Evolutionary conservation across 345 rosid genomes (phyloP).

Genomic region (Bruguiera gymnorhiza): DNA sequence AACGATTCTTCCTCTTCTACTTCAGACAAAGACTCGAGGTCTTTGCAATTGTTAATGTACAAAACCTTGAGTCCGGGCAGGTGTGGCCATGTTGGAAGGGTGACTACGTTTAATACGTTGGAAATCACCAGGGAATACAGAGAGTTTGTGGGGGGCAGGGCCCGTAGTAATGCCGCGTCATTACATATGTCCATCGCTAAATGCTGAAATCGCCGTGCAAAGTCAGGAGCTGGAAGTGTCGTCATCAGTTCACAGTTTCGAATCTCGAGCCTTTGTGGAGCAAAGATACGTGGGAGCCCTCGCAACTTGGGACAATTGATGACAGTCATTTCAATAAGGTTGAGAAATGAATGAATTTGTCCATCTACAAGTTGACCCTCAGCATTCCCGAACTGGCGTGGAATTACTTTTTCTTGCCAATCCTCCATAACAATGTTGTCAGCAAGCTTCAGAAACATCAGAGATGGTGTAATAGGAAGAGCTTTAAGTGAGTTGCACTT

Average conservation of each 20-base stretch:
- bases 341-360: background rate
- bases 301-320: conserved; percentile 10
- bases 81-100: conserved; percentile 22
- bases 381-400: too few species aligned
- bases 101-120: conserved; percentile 13
- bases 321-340: conserved; percentile 2
- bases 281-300: background rate
- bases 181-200: background rate
- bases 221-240: background rate
- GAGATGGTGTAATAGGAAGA: conserved; percentile 19
- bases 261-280: conserved; percentile 11
- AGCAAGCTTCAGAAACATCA: conserved; percentile 5
- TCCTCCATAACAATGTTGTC: conserved; percentile 15
- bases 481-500: conserved; percentile 13
- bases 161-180: background rate
- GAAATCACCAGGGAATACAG: conserved; percentile 23
- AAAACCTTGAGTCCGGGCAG: conserved; percentile 28
- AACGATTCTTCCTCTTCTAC: conserved; percentile 19
- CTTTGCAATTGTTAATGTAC: conserved; percentile 20
- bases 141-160: background rate
- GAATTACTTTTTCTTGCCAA: background rate
- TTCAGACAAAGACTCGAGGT: conserved; percentile 18
- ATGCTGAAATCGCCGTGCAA: conserved; percentile 3
- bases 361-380: background rate
- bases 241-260: conserved; percentile 3